Conservation (phyloP, 306 rosid species). For the Fagus sylvatica region DNA sequence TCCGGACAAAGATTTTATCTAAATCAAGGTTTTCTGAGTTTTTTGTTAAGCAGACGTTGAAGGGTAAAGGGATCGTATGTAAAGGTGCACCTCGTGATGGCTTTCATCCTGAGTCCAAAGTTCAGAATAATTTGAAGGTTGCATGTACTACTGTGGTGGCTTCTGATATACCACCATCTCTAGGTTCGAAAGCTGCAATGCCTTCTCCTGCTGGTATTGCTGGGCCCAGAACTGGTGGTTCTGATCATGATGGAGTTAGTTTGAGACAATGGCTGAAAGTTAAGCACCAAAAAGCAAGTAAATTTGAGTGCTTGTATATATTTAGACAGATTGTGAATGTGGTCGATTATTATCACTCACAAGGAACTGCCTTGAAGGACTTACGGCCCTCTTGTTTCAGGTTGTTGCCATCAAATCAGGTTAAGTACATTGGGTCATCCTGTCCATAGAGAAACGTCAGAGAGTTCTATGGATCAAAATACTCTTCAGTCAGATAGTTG, state of each 20-base stretch:
- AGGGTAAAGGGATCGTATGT: slow-evolving; percentile 72
- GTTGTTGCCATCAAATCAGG: slow-evolving; percentile 56
- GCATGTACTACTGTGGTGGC: slow-evolving; percentile 35
- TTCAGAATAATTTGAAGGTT: slow-evolving; percentile 40
- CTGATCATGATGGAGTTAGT: slow-evolving; percentile 56
- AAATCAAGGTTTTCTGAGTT: slow-evolving; percentile 86
- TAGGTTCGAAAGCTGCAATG: slow-evolving; percentile 39
- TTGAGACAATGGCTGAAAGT: slow-evolving; percentile 81
- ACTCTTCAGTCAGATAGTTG: slow-evolving; percentile 38
- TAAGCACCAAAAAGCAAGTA: slow-evolving; percentile 47
- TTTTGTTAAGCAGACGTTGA: slow-evolving; percentile 71
- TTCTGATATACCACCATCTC: slow-evolving; percentile 31
- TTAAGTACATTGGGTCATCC: slow-evolving; percentile 62
- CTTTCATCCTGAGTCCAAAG: slow-evolving; percentile 41
- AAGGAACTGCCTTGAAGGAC: slow-evolving; percentile 63
- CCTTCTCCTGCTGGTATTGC: slow-evolving; percentile 34
- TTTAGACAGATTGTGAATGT: slow-evolving; percentile 75
- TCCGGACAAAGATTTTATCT: slow-evolving; percentile 79
- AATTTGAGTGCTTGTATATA: slow-evolving; percentile 59
- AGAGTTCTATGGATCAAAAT: slow-evolving; percentile 41
- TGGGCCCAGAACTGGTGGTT: slow-evolving; percentile 33
- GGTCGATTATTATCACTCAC: slow-evolving; percentile 62
- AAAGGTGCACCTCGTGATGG: slow-evolving; percentile 50
- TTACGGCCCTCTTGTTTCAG: slow-evolving; percentile 71
- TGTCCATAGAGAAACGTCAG: slow-evolving; percentile 39